phyloP scores from a whole-genome alignment of 192 early-diverging fungal species.

The Obelidium mucronatum region DNA sequence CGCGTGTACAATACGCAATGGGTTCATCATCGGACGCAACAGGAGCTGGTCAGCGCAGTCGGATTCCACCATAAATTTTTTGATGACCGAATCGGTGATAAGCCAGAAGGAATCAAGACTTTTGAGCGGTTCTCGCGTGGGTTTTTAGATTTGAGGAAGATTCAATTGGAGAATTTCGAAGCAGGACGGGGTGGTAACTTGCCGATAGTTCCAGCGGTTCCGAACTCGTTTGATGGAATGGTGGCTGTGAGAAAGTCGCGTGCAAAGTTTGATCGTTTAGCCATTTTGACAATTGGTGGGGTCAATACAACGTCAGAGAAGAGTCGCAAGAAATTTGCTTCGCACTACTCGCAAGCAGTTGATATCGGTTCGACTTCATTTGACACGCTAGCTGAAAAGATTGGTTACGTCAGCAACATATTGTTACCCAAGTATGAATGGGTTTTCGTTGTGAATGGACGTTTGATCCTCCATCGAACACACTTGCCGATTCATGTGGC shows the following conservation, averaged over 20 bases:
- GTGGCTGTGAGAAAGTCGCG: background rate
- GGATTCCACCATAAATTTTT: slow-evolving; percentile 27
- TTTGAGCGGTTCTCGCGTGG: background rate
- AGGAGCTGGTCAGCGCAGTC: slow-evolving; percentile 8
- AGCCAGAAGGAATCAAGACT: background rate
- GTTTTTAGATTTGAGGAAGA: background rate
- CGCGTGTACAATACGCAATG: slow-evolving; percentile 10
- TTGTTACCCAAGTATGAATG: background rate
- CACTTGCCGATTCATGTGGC: background rate
- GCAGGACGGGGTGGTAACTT: background rate
- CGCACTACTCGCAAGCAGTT: background rate
- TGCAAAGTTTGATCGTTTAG: slow-evolving; percentile 13
- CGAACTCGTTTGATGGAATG: background rate
- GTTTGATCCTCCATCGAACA: background rate
- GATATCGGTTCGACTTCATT: background rate
- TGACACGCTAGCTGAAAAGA: background rate
- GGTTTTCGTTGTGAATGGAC: background rate
- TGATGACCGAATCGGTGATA: background rate
- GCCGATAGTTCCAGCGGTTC: slow-evolving; percentile 5
- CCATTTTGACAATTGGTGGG: background rate
- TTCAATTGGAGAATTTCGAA: background rate
- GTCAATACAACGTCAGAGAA: background rate
- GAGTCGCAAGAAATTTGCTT: background rate
- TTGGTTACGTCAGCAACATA: background rate
- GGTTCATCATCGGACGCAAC: background rate